phyloP scores from a whole-genome alignment of 2,329 filamentous ascomycete species.

The Fusarium miscanthi region DNA sequence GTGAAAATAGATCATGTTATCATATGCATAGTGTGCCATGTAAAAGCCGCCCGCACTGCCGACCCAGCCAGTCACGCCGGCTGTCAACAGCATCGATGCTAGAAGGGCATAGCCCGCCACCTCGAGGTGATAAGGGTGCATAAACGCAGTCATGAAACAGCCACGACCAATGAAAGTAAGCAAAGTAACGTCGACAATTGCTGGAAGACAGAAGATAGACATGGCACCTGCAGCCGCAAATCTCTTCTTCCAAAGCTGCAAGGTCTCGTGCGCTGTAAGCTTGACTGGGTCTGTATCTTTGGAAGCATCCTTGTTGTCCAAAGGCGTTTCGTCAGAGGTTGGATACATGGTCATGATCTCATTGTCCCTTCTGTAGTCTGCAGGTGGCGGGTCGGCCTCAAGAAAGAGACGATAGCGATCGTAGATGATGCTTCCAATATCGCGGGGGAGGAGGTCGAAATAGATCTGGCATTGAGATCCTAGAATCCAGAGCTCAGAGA shows the following conservation, averaged over 20 bases:
- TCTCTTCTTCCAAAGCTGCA: constrained; percentile 29
- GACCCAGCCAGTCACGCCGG: constrained; percentile 36
- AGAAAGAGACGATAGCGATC: constrained; percentile 23
- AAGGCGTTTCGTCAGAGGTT: constrained; percentile 12
- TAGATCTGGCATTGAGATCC: constrained; percentile 37
- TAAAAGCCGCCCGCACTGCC: constrained; percentile 33
- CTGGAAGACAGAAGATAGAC: constrained; percentile 35
- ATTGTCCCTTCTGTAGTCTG: constrained; percentile 27
- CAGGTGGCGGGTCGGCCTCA: constrained; percentile 6
- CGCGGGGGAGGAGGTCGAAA: constrained; percentile 31
- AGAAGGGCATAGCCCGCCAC: constrained; percentile 32
- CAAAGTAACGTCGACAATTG: constrained; percentile 27
- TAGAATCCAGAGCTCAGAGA: constrained; percentile 36
- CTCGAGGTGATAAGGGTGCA: constrained; percentile 18
- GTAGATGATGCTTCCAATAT: constrained; percentile 26
- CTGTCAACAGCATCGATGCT: constrained; percentile 24
- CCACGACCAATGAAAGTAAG: constrained; percentile 33
- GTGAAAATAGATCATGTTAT: constrained; percentile 38
- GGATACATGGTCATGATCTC: constrained; percentile 41
- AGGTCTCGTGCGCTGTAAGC: constrained; percentile 17
- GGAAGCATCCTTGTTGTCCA: neutral
- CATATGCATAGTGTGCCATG: constrained; percentile 34
- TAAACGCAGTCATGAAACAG: constrained; percentile 37
- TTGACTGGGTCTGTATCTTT: neutral
- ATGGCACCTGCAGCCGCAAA: constrained; percentile 31